A percentile compares a stretch with the other conserved stretches of the same genome.
Conservation (phyloP, 208 protist species). For the Trypanosoma rangeli region DNA sequence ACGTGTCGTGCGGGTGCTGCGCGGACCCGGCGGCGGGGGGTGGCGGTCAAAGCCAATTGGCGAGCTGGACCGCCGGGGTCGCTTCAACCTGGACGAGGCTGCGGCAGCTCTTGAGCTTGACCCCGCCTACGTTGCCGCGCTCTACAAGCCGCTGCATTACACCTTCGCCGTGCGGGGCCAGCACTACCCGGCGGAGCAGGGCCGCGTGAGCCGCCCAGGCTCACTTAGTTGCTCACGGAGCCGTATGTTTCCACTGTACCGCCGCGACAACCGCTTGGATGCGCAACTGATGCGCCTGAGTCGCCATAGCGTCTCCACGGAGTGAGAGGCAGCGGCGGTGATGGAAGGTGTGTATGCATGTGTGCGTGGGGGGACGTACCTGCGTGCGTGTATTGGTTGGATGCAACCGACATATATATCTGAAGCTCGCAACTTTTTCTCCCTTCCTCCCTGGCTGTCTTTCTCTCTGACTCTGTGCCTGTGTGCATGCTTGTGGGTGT, state of each 20-base stretch:
- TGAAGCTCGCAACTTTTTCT: no score
- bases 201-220: conserved; percentile 70
- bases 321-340: conserved; percentile 29
- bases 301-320: conserved; percentile 57
- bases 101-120: conserved; percentile 76
- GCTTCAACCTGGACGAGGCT: conserved; percentile 84
- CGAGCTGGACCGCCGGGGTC: conserved; percentile 63
- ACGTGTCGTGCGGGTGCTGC: conserved; percentile 5
- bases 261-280: conserved; percentile 57
- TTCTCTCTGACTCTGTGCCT: not conserved
- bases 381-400: no score
- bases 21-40: conserved; percentile 54
- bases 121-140: conserved; percentile 70
- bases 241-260: conserved; percentile 80
- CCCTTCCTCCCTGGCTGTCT: no score
- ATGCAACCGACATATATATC: not conserved
- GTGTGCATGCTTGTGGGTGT: not conserved
- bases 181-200: conserved; percentile 80
- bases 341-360: no score
- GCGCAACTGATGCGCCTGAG: conserved; percentile 54
- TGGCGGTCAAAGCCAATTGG: conserved; percentile 58
- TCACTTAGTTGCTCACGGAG: conserved; percentile 52
- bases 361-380: no score
- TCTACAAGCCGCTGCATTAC: conserved; percentile 82
- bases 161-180: conserved; percentile 79